phyloP scores from a whole-genome alignment of 345 rosid genomes.

The Cardiospermum halicacabum region DNA sequence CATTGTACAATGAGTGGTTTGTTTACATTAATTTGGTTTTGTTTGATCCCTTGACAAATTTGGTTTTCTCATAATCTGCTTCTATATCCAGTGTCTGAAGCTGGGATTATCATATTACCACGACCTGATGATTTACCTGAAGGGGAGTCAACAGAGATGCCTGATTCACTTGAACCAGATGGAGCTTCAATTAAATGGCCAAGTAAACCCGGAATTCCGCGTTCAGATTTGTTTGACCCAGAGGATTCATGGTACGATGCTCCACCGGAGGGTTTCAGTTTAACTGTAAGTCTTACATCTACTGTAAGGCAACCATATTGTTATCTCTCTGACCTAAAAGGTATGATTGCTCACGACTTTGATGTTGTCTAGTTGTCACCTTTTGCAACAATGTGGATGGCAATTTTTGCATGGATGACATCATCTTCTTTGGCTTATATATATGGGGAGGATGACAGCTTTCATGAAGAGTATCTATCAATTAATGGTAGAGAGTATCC shows the following conservation, averaged over 20 bases:
- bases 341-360: neutral
- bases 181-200: conserved; percentile 57
- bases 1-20: conserved; percentile 6
- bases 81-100: conserved; percentile 47
- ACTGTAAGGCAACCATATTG: neutral
- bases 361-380: conserved; percentile 53
- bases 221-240: conserved; percentile 54
- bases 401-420: conserved; percentile 86
- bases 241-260: conserved; percentile 86
- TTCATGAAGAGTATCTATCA: conserved; percentile 55
- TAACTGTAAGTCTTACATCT: conserved; percentile 46
- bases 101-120: conserved; percentile 68
- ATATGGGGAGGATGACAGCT: conserved; percentile 74
- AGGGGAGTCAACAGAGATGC: conserved; percentile 24
- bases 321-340: neutral
- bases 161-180: conserved; percentile 34
- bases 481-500: conserved; percentile 75
- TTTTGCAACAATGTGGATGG: conserved; percentile 87
- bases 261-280: conserved; percentile 75
- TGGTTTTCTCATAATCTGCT: conserved; percentile 3
- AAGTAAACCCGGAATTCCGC: conserved; percentile 49
- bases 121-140: conserved; percentile 31
- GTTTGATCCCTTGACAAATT: conserved; percentile 5
- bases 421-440: conserved; percentile 83
- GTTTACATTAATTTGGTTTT: conserved; percentile 6